phyloP scores from a whole-genome alignment of 1,284 basidiomycete genomes.

The Trametes versicolor region DNA sequence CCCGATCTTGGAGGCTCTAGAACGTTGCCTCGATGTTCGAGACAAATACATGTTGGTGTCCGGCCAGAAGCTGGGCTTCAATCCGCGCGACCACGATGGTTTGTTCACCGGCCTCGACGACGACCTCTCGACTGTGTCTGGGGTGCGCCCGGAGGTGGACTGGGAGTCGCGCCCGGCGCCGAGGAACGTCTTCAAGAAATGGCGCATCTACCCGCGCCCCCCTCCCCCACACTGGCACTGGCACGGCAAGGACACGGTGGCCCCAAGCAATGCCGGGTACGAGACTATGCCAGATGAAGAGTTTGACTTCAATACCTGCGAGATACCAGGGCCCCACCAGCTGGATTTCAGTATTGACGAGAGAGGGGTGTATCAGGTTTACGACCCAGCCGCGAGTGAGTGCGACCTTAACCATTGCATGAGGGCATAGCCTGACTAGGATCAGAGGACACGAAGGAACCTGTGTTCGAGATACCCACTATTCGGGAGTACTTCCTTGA shows the following conservation, averaged over 20 bases:
- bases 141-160: constrained; percentile 70
- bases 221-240: constrained; percentile 96
- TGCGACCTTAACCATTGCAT: neutral
- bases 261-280: constrained; percentile 54
- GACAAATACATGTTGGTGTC: constrained; percentile 93
- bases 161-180: constrained; percentile 35
- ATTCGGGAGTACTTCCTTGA: constrained; percentile 97
- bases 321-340: constrained; percentile 67
- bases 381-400: constrained; percentile 46
- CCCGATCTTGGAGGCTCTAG: constrained; percentile 69
- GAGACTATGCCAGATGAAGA: constrained; percentile 53
- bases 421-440: neutral
- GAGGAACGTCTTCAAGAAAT: constrained; percentile 59
- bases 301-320: constrained; percentile 75
- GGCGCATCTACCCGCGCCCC: constrained; percentile 91
- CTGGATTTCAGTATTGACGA: constrained; percentile 83
- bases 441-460: constrained; percentile 51
- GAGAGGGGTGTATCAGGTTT: constrained; percentile 90
- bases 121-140: constrained; percentile 69
- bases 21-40: constrained; percentile 85
- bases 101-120: constrained; percentile 70
- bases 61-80: constrained; percentile 89
- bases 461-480: constrained; percentile 84
- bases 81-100: constrained; percentile 90
- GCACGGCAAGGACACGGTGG: constrained; percentile 63